Evolutionary conservation across 345 rosid species (phyloP).

Genomic region (Lagerstroemia speciosa): DNA sequence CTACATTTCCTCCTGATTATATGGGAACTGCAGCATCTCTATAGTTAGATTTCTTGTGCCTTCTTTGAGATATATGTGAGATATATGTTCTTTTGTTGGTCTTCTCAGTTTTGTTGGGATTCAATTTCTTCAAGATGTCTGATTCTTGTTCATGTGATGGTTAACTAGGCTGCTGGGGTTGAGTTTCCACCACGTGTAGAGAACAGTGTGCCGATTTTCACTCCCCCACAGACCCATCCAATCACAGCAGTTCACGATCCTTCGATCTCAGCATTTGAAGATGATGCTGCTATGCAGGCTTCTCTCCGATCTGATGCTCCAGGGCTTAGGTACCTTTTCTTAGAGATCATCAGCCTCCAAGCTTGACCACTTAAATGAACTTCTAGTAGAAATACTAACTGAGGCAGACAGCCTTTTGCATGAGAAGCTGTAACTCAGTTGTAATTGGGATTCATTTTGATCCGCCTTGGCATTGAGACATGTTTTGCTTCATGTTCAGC

Average conservation of each 20-base stretch:
- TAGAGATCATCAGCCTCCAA: not conserved
- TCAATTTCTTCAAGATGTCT: not conserved
- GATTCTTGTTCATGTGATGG: not conserved
- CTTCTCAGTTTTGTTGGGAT: not conserved
- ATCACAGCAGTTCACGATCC: conserved; percentile 33
- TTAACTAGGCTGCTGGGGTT: conserved; percentile 61
- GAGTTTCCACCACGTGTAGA: conserved; percentile 87
- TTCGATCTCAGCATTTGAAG: conserved; percentile 33
- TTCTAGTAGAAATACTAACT: not conserved
- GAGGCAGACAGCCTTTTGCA: not conserved
- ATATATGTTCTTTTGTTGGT: not conserved
- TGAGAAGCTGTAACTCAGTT: not conserved
- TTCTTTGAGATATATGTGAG: not conserved
- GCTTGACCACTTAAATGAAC: too few species aligned
- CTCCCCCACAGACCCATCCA: conserved; percentile 95
- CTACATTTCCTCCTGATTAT: not conserved
- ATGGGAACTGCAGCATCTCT: not conserved
- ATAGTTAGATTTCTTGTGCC: not conserved
- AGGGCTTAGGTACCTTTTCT: conserved; percentile 58
- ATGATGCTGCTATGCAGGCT: conserved; percentile 92
- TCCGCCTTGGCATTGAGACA: not conserved
- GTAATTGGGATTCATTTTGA: not conserved
- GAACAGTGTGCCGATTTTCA: conserved; percentile 75
- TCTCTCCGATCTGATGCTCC: conserved; percentile 80
- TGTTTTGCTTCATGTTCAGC: conserved; percentile 26